These are phyloP conservation scores for Neospora caninum DNA, from an alignment of 169 alveolate genomes.

Conservation along the genomic window DNA sequence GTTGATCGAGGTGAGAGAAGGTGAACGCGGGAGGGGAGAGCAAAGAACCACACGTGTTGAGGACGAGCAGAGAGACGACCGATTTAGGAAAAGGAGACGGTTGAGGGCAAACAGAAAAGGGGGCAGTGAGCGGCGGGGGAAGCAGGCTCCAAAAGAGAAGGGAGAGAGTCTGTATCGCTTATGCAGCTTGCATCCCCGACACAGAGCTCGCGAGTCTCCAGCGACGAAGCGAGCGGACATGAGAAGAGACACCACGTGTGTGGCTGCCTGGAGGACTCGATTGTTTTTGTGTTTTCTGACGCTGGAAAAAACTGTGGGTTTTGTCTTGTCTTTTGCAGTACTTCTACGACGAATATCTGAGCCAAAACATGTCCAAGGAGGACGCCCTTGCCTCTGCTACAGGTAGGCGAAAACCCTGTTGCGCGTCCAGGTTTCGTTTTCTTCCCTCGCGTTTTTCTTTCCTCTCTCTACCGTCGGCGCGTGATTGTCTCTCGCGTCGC, in stretches of 20 bases:
- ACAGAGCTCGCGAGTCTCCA: too few species aligned
- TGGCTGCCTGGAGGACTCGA: too few species aligned
- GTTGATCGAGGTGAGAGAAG: slow-evolving; percentile 42
- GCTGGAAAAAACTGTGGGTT: too few species aligned
- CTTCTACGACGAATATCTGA: slow-evolving; percentile 62
- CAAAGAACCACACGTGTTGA: background rate
- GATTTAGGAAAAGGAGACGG: background rate
- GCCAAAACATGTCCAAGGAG: slow-evolving; percentile 57
- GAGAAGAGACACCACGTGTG: too few species aligned
- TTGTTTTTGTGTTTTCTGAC: too few species aligned
- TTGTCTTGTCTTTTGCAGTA: slow-evolving; percentile 11
- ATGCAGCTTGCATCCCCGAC: too few species aligned
- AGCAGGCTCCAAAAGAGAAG: too few species aligned
- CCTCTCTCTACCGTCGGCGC: background rate
- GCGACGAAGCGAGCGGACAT: too few species aligned
- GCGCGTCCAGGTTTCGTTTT: background rate
- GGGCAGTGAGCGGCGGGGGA: too few species aligned
- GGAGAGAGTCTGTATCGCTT: too few species aligned
- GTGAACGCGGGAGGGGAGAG: background rate
- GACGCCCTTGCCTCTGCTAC: slow-evolving; percentile 67
- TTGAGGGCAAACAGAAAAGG: too few species aligned
- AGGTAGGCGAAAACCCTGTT: background rate
- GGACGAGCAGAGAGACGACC: background rate
- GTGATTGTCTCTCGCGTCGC: background rate
- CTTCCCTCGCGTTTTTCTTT: background rate